Percentiles rank a stretch among this genome's conserved stretches.
Conservation (phyloP, 1,284 basidiomycete genomes). For the Anthracocystis panici-leucophaei region DNA sequence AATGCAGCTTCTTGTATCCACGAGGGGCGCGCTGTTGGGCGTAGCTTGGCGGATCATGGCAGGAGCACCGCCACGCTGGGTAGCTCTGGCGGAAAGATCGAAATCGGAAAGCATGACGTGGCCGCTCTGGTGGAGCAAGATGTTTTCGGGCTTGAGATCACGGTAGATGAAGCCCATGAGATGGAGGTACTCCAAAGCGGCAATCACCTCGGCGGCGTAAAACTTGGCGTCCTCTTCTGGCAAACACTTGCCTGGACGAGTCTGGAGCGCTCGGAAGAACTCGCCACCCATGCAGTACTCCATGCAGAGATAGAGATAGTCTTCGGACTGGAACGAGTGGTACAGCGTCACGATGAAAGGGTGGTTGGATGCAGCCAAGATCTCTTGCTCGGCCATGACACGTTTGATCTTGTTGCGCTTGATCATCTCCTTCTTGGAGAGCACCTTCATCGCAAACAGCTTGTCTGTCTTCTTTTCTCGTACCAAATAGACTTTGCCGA, state of each 20-base stretch:
- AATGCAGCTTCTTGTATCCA: constrained; percentile 97
- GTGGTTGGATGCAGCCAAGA: constrained; percentile 66
- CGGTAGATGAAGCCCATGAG: constrained; percentile 99
- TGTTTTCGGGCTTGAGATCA: constrained; percentile 98
- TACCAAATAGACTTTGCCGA: constrained; percentile 68
- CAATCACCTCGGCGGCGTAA: constrained; percentile 97
- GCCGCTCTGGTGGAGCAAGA: constrained; percentile 97
- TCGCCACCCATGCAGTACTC: constrained; percentile 98
- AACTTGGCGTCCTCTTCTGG: constrained; percentile 94
- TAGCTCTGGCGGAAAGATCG: constrained; percentile 95
- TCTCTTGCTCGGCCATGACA: constrained; percentile 68
- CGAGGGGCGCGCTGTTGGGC: constrained; percentile 88
- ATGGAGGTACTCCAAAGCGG: constrained; percentile 96
- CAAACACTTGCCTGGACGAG: constrained; percentile 93
- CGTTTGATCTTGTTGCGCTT: constrained; percentile 69
- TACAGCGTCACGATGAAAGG: constrained; percentile 69
- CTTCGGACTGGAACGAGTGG: constrained; percentile 68
- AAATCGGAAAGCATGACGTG: constrained; percentile 99
- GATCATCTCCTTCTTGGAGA: constrained; percentile 69
- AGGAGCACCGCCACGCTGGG: constrained; percentile 80
- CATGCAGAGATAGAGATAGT: constrained; percentile 69
- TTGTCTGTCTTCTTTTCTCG: constrained; percentile 62
- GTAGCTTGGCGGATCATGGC: constrained; percentile 88
- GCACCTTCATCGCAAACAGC: constrained; percentile 68
- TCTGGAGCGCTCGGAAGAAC: constrained; percentile 88